These are phyloP conservation scores for Xenoacremonium recifei DNA, from an alignment of 2,329 filamentous ascomycete genomes.

Conservation along the genomic window DNA sequence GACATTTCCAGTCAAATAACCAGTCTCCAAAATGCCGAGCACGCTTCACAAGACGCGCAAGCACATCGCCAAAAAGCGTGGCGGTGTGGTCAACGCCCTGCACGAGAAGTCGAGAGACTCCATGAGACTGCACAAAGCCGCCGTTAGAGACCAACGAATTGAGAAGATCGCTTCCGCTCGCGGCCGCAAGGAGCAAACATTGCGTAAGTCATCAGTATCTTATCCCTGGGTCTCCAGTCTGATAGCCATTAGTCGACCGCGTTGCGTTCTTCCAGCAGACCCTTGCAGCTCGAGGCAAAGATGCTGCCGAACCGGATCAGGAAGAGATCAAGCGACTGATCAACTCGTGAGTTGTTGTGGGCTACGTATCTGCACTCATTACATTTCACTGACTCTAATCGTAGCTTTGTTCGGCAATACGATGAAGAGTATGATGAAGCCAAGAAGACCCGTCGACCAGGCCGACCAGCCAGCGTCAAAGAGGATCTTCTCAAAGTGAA, in stretches of 20 bases:
- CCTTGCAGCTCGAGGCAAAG: constrained; percentile 41
- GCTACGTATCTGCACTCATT: constrained; percentile 20
- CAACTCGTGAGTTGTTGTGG: constrained; percentile 52
- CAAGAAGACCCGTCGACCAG: constrained; percentile 70
- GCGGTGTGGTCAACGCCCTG: constrained; percentile 68
- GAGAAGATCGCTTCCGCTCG: constrained; percentile 68
- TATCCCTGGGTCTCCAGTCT: constrained; percentile 17
- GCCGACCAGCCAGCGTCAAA: constrained; percentile 72
- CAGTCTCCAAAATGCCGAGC: constrained; percentile 72
- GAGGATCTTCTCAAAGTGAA: constrained; percentile 77
- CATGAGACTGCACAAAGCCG: constrained; percentile 74
- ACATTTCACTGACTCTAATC: constrained; percentile 14
- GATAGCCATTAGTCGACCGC: constrained; percentile 30
- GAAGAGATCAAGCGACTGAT: constrained; percentile 61
- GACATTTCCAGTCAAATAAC: too few species aligned
- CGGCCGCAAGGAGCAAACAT: constrained; percentile 70
- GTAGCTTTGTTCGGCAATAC: constrained; percentile 64
- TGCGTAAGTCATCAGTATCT: constrained; percentile 50
- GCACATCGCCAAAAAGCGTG: constrained; percentile 84
- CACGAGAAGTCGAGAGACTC: constrained; percentile 90
- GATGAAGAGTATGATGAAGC: constrained; percentile 67
- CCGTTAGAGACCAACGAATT: constrained; percentile 78
- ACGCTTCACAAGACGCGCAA: constrained; percentile 82
- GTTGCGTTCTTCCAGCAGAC: constrained; percentile 67
- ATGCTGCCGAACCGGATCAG: constrained; percentile 50